These are phyloP conservation scores for Fusarium sp. DNA, from an alignment of 2,329 filamentous ascomycete genomes.

Conservation along the genomic window DNA sequence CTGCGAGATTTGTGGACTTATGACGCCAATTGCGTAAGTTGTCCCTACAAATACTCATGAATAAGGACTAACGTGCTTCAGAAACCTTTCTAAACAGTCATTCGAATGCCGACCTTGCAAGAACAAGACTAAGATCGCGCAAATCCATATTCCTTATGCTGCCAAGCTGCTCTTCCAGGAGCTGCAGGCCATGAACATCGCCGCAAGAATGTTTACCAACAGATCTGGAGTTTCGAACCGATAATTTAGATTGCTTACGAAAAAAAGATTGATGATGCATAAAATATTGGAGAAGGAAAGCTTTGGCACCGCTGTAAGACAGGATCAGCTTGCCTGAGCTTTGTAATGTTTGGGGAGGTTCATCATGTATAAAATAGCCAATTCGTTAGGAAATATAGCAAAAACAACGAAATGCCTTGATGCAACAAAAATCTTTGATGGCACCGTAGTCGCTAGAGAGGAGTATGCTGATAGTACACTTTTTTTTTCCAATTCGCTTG, in stretches of 20 bases:
- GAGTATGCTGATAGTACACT: slow-evolving; percentile 24
- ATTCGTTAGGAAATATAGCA: slow-evolving; percentile 29
- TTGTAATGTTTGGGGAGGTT: slow-evolving; percentile 36
- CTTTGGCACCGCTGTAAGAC: slow-evolving; percentile 8
- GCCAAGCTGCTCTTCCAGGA: slow-evolving; percentile 99
- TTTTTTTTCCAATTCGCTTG: neutral
- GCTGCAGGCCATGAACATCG: slow-evolving; percentile 97
- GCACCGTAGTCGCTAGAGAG: slow-evolving; percentile 14
- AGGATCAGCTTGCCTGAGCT: slow-evolving; percentile 23
- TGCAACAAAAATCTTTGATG: slow-evolving; percentile 8
- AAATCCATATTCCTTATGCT: slow-evolving; percentile 97
- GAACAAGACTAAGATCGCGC: slow-evolving; percentile 98
- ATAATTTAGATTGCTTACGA: slow-evolving; percentile 51
- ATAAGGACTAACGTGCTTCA: slow-evolving; percentile 54
- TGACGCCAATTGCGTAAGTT: slow-evolving; percentile 98
- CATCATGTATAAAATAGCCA: slow-evolving; percentile 35
- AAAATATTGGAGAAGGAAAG: slow-evolving; percentile 14
- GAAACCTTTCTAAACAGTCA: slow-evolving; percentile 91
- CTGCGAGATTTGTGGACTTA: slow-evolving; percentile 97
- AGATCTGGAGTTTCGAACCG: slow-evolving; percentile 78
- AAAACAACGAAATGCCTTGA: slow-evolving; percentile 39
- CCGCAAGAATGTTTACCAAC: slow-evolving; percentile 94
- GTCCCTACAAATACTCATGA: neutral
- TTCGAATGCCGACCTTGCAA: slow-evolving; percentile 98
- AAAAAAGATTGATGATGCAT: slow-evolving; percentile 16